A percentile compares a stretch with the other conserved stretches of the same genome.
Conservation (phyloP, 2,329 filamentous ascomycete species). For the Acrodontium crateriforme region DNA sequence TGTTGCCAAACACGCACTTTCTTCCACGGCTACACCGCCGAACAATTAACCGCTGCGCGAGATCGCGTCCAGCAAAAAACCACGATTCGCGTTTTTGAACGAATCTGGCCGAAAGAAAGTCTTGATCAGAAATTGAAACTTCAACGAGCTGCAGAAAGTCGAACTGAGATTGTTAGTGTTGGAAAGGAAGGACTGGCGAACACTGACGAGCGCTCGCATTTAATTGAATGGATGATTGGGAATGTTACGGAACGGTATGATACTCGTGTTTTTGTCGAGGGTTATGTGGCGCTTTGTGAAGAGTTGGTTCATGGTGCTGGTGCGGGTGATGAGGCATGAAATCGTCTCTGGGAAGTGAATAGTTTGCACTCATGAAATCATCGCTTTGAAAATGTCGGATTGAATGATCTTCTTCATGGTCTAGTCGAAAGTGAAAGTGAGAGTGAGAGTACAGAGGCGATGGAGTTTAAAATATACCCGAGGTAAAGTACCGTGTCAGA, state of each 20-base stretch:
- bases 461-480: too few species aligned
- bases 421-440: too few species aligned
- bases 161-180: background rate
- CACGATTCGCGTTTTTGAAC: constrained; percentile 7
- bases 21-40: constrained; percentile 8
- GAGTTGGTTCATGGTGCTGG: constrained; percentile 6
- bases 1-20: constrained; percentile 9
- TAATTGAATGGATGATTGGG: constrained; percentile 11
- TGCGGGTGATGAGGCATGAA: too few species aligned
- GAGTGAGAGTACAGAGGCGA: too few species aligned
- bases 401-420: too few species aligned
- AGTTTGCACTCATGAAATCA: too few species aligned
- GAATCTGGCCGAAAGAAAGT: constrained; percentile 6
- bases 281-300: constrained; percentile 9
- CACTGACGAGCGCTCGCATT: constrained; percentile 3
- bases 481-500: too few species aligned
- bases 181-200: background rate
- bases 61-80: constrained; percentile 8
- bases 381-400: too few species aligned
- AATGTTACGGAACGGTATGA: constrained; percentile 6
- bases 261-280: constrained; percentile 11
- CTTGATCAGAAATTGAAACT: constrained; percentile 6
- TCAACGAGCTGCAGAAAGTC: background rate
- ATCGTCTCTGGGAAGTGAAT: too few species aligned
- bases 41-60: constrained; percentile 6